Evolutionary conservation across 495 filamentous ascomycete genomes (phyloP).

Genomic region (Physcia stellaris): DNA sequence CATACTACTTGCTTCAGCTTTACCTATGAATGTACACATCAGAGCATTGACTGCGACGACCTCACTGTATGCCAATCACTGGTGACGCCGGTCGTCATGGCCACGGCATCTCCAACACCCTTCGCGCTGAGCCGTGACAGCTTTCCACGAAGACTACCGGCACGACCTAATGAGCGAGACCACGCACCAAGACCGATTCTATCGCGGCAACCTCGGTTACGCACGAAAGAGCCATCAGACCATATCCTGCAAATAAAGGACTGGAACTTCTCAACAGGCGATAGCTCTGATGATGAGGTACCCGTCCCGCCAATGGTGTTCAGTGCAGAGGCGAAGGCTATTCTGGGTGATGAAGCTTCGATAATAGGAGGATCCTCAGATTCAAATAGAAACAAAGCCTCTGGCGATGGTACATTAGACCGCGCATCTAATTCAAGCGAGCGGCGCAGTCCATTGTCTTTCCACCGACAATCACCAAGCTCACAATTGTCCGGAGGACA

Average conservation of each 20-base stretch:
- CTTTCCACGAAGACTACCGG: constrained; percentile 3
- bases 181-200: constrained; percentile 14
- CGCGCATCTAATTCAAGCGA: constrained; percentile 1
- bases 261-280: constrained; percentile 28
- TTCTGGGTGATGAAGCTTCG: constrained; percentile 51
- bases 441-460: constrained; percentile 21
- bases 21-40: too few species aligned
- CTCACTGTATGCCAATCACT: too few species aligned
- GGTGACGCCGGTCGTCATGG: constrained; percentile 11
- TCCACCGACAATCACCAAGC: constrained; percentile 12
- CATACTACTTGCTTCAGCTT: too few species aligned
- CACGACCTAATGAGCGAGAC: constrained; percentile 4
- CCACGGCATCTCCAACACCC: constrained; percentile 15
- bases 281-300: constrained; percentile 66
- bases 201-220: constrained; percentile 2
- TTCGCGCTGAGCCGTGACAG: constrained; percentile 9
- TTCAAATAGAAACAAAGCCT: constrained; percentile 28
- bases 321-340: constrained; percentile 63
- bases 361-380: constrained; percentile 36
- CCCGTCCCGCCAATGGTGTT: constrained; percentile 63
- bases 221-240: constrained; percentile 8
- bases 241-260: constrained; percentile 3
- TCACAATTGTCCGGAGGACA: constrained; percentile 9
- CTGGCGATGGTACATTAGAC: constrained; percentile 18
- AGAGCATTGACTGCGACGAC: too few species aligned